Evolutionary conservation across 1,284 basidiomycete genomes (phyloP), one percentile per base, ranked within the genome.

Genomic region (Porodaedalea pini): DNA sequence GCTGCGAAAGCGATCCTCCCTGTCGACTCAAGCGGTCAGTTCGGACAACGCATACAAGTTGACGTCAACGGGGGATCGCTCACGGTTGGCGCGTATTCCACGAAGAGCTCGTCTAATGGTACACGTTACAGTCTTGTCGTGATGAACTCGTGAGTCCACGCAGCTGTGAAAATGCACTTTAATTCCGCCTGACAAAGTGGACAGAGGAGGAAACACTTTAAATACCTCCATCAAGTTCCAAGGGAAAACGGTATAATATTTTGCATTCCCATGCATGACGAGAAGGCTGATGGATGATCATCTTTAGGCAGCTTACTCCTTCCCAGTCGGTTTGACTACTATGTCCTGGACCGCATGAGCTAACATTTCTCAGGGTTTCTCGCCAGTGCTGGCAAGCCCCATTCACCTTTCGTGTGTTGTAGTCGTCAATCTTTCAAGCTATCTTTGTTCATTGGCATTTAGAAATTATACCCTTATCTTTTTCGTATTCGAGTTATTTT

Each of bases 1-100:
- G 82, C 83, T 0, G 84, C 83, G 27, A 87, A 87, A 64, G 88
- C 86, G 0, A 78, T 86, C 61, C 71, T 85, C 15, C 88, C 88
- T 0, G 79, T 81, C 52, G 86, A 89, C 52, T 64, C 66, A 0
- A 81, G 80, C 2, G 86, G 87, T 0, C 83, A 86, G 0, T 87
- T 75, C 62, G 88, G 81, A 6, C 74, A 85, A 64, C 78, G 88
- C 13, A 83, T 90, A 52, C 80, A 78, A 2, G 80, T 83, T 7
- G 75, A 75, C 31, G 78, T 88, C 2, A 75, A 75, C 13, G 86
- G 88, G 0, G 69, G 61, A 81, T 81, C 79, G 0, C 74, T 90
- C 2, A 66, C 75, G 27, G 86, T 85, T 2, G 75, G 77, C 5
- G 86, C 85, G 7, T 90, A 79, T 60, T 80, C 85, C n/a, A 88